Evolutionary conservation across 2,329 filamentous ascomycete genomes (phyloP), one percentile per base, ranked within the genome.

Genomic region (Pestalotiopsis sp.): DNA sequence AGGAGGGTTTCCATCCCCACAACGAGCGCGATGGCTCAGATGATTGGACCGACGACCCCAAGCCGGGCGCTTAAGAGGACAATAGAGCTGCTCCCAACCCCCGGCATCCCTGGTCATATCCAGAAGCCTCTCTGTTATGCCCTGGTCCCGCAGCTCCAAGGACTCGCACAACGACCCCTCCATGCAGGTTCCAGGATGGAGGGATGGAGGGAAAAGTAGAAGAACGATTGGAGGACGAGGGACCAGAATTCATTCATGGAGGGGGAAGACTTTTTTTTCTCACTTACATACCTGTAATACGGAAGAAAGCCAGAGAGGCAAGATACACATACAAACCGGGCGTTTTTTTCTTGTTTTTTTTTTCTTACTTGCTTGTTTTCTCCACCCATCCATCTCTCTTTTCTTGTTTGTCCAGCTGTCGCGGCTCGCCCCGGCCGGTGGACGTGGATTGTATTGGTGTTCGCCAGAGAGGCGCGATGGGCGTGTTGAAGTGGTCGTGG

Each of bases 131-230:
- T 3, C 36, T 57, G 27, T 3, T 3, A 36, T 36, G 7, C 31
- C 45, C 45, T 52, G 17, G 45, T 52, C 45, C 45, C 45, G 45
- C 45, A 52, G 45, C 45, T n/a, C 17, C 45, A 52, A 17, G 17
- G 13, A 45, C 41, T 45, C 5, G 17, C 45, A 52, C 45, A n/a
- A 52, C 45, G 9, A 52, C 45, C 45, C 45, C 45, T 52, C 70
- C 71, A 70, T 74, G 73, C 73, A 73, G 71, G 71, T 73, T 68
- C 73, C 73, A 74, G 72, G 73, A 72, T 74, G 62, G 69, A 72
- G 73, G 73, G 72, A 73, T 71, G 17, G 20, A 62, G 59, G 31
- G 31, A 61, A 39, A 31, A 11, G n/a, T 13, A 59, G 25, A 59
- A 27, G 25, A 23, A 20, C 14, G 20, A 17, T 17, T 20, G 13